Conservation (phyloP, 306 rosid species). For the Cucurbita pepo region DNA sequence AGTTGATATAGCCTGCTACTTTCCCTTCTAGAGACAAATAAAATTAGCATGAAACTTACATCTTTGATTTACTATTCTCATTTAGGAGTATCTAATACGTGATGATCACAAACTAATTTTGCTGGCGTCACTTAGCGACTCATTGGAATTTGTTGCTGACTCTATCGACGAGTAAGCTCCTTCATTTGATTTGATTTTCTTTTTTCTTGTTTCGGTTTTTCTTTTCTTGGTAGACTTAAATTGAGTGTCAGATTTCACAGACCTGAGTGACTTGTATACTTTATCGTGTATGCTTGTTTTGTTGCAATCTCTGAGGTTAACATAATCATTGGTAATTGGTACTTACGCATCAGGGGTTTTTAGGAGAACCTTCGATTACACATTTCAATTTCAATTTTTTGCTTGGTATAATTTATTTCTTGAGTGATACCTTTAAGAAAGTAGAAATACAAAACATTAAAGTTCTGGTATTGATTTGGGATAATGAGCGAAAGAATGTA, state of each 20-base stretch:
- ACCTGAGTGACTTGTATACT: background rate
- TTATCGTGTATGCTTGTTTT: background rate
- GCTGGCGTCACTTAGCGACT: slow-evolving; percentile 96
- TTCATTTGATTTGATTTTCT: background rate
- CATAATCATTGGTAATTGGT: background rate
- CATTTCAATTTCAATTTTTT: background rate
- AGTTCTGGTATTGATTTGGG: background rate
- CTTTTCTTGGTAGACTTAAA: background rate
- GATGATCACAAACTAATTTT: slow-evolving; percentile 90
- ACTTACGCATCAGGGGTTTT: background rate
- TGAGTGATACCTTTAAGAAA: background rate
- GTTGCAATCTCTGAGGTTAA: background rate
- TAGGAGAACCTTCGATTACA: background rate
- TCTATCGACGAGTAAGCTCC: slow-evolving; percentile 79
- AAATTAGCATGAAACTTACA: background rate
- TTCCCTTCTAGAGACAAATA: background rate
- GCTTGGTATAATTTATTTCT: background rate
- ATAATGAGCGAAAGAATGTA: background rate
- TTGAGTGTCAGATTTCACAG: background rate
- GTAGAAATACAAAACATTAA: background rate
- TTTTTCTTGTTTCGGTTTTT: background rate
- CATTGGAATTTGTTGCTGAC: slow-evolving; percentile 92
- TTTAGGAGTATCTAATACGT: slow-evolving; percentile 87
- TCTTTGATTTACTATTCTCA: slow-evolving; percentile 4
- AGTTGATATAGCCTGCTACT: background rate